A percentile compares a stretch with the other conserved stretches of the same genome.
Evolutionary conservation across 1,284 basidiomycete species (phyloP).

Genomic region (Xerocomus nothofagi): DNA sequence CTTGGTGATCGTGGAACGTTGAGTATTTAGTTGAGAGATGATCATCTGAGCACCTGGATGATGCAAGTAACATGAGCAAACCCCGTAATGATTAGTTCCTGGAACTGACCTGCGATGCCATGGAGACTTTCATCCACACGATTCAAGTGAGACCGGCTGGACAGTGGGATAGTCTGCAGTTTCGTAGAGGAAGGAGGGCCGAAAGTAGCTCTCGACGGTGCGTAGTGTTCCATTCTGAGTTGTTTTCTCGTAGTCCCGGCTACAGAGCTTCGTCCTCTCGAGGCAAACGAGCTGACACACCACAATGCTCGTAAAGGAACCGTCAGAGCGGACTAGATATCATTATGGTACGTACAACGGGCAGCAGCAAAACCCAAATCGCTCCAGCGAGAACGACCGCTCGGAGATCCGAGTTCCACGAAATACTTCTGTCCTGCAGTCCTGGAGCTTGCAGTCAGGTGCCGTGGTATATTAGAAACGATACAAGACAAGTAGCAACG

Average conservation of each 20-base stretch:
- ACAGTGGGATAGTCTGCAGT: constrained; percentile 10
- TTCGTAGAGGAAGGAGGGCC: background rate
- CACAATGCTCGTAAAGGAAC: constrained; percentile 3
- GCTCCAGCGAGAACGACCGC: too few relatives aligned
- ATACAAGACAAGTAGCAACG: too few relatives aligned
- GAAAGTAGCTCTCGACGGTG: background rate
- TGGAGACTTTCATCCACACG: constrained; percentile 22
- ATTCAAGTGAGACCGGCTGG: constrained; percentile 23
- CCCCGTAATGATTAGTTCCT: background rate
- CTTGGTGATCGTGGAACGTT: constrained; percentile 44
- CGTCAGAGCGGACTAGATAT: background rate
- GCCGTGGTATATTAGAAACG: background rate
- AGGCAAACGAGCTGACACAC: background rate
- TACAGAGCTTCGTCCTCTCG: background rate
- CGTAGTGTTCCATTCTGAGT: constrained; percentile 16
- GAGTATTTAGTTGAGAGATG: constrained; percentile 45
- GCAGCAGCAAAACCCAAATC: too few relatives aligned
- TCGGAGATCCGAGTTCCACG: too few relatives aligned
- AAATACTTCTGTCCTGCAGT: background rate
- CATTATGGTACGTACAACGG: constrained; percentile 11
- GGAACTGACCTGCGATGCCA: constrained; percentile 21
- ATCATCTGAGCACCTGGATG: constrained; percentile 45
- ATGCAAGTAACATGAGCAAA: constrained; percentile 1
- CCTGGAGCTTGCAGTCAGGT: background rate
- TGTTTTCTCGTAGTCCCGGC: background rate